phyloP scores from a whole-genome alignment of 306 rosid genomes.

The Corylus avellana region DNA sequence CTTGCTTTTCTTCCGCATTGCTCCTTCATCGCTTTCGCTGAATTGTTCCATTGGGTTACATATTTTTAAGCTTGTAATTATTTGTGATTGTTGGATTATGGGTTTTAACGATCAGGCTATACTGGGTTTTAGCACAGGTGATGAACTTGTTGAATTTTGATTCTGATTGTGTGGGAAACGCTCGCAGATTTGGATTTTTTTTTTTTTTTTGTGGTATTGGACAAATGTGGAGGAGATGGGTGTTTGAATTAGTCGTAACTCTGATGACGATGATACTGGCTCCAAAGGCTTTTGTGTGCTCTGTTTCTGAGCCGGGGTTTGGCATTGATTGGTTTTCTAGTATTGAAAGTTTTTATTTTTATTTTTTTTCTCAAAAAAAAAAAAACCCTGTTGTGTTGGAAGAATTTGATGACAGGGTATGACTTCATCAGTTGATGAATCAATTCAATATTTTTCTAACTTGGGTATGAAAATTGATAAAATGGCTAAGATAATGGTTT shows the following conservation, averaged over 20 bases:
- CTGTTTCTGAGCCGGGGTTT: conserved; percentile 11
- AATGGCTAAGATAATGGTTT: neutral
- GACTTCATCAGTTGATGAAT: neutral
- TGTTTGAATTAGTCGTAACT: neutral
- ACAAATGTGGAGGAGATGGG: neutral
- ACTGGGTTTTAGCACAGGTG: conserved; percentile 23
- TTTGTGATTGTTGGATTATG: conserved; percentile 15
- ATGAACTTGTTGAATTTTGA: conserved; percentile 17
- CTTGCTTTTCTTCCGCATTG: conserved; percentile 22
- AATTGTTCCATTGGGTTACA: neutral
- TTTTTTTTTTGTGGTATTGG: neutral
- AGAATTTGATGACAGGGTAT: conserved; percentile 5
- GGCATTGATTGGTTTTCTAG: conserved; percentile 14
- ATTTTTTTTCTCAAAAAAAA: neutral
- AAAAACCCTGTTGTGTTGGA: neutral
- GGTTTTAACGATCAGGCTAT: conserved; percentile 26
- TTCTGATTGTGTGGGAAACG: neutral
- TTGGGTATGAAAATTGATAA: neutral
- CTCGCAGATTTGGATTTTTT: conserved; percentile 3
- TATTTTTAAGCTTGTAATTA: neutral
- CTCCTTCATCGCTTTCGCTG: neutral
- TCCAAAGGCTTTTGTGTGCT: conserved; percentile 11
- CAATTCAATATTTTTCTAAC: neutral
- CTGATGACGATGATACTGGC: conserved; percentile 4
- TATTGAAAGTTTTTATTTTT: neutral